Percentiles rank a stretch among this genome's conserved stretches.
Conservation (phyloP, 83 land plant species). For the Picea abies region DNA sequence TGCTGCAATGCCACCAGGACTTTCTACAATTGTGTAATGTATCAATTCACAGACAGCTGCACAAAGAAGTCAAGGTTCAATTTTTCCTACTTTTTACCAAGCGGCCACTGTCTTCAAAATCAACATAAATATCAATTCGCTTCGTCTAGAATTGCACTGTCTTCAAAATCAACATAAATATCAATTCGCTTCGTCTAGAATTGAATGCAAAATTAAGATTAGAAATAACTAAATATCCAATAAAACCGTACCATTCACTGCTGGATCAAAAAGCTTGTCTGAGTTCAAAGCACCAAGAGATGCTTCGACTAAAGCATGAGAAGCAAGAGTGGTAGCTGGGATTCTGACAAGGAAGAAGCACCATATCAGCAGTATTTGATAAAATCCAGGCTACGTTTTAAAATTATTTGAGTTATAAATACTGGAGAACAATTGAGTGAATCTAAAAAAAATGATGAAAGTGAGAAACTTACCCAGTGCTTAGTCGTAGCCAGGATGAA, state of each 20-base stretch:
- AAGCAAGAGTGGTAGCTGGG: conserved; percentile 70
- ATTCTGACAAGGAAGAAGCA: conserved; percentile 50
- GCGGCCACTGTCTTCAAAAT: no score
- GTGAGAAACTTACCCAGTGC: conserved; percentile 62
- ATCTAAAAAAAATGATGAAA: background rate
- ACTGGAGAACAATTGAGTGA: background rate
- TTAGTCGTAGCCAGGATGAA: conserved; percentile 93
- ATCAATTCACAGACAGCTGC: conserved; percentile 90
- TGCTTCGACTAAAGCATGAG: conserved; percentile 81
- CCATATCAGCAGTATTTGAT: background rate
- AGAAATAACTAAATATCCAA: no score
- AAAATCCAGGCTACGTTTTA: background rate
- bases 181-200: no score
- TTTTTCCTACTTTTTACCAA: no score
- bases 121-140: no score
- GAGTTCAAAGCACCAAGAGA: conserved; percentile 74
- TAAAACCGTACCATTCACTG: conserved; percentile 82
- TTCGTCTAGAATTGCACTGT: no score
- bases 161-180: no score
- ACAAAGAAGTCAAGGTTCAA: background rate
- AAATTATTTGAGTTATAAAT: no score
- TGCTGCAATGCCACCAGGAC: conserved; percentile 52
- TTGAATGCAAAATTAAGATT: no score
- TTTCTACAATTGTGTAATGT: conserved; percentile 72
- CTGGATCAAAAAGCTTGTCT: conserved; percentile 78